Percentiles rank a stretch among this genome's conserved stretches.
phyloP scores from a whole-genome alignment of 163 green algal genomes.

The Prototheca wickerhamii region DNA sequence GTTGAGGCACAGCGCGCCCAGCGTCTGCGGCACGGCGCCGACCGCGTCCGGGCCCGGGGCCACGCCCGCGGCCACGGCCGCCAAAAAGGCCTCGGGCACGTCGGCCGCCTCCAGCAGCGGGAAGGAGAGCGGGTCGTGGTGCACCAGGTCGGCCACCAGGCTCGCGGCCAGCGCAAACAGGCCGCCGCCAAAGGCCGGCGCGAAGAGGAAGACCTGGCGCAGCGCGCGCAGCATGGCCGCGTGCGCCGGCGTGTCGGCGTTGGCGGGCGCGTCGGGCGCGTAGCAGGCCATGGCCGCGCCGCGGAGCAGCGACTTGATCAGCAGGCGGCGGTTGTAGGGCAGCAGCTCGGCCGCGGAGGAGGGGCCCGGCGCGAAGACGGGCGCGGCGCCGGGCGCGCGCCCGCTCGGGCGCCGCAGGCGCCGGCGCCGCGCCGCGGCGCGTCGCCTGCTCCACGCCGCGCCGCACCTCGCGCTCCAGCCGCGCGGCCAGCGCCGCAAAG shows the following conservation, averaged over 20 bases:
- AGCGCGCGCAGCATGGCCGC: not conserved
- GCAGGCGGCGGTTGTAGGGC: conserved; percentile 55
- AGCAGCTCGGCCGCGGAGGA: conserved; percentile 13
- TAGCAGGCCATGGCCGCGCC: conserved; percentile 68
- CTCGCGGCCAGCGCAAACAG: conserved; percentile 78
- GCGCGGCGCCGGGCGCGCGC: not conserved
- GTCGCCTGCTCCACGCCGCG: not conserved
- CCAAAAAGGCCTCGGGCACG: conserved; percentile 69
- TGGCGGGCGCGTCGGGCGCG: conserved; percentile 22
- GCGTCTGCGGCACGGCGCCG: conserved; percentile 58
- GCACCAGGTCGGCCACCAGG: conserved; percentile 78
- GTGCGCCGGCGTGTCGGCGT: conserved; percentile 13
- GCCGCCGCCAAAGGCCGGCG: conserved; percentile 66
- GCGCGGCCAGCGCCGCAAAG: conserved; percentile 28
- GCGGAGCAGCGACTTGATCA: conserved; percentile 84
- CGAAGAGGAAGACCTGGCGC: not conserved
- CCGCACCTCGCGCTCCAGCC: conserved; percentile 58
- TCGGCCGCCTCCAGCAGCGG: conserved; percentile 51
- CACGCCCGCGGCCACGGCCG: conserved; percentile 48
- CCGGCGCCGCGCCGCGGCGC: not conserved
- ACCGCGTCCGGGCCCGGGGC: conserved; percentile 69
- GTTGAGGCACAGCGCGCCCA: conserved; percentile 87
- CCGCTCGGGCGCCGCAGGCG: not conserved
- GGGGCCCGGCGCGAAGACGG: not conserved
- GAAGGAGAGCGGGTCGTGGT: conserved; percentile 86